Base-by-base conservation (phyloP, 2,329 filamentous ascomycete species). In the Penicillium sp. region DNA sequence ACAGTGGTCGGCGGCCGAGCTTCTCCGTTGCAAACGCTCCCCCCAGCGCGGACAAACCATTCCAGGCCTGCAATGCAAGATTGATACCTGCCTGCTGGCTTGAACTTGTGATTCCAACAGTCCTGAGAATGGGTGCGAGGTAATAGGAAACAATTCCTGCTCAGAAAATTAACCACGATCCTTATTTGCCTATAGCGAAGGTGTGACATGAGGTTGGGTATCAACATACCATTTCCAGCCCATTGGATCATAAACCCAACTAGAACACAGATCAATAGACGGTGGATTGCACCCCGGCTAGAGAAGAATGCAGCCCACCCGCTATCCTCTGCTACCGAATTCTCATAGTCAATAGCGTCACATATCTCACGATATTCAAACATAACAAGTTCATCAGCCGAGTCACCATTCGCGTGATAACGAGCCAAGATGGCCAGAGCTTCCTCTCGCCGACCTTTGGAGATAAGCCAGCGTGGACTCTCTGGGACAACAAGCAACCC, bases 391-490 rank as follows among this genome's bases (percentile, higher is more conserved):
- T 54, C 49, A 13, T 61, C 59, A 9, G 69, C 60, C 1, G 52
- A 49, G 27, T 74, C 69, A 1, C 75, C 74, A 57, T 83, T 77
- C 2, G 82, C 84, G 43, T 86, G 85, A 59, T 83, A 84, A 54
- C 80, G 80, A 7, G 80, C 76, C 51, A 89, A 75, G 3, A 82
- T 78, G 4, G 75, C 69, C 15, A 80, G 71, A 1, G 82, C 83
- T 56, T 85, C 77, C 21, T 84, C 81, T 12, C 79, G 75, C 8
- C 80, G 78, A 53, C 83, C 80, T 48, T 83, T 79, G 37, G 80
- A 78, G 46, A 84, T 81, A 17, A 86, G 73, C 83, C 83, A 87
- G 49, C 84, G 71, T 1, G 84, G 84, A 2, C 81, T 84, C 61
- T 87, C 84, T 0, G 85, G 84, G 1, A 86, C 71, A 58, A 84